phyloP scores from a whole-genome alignment of 2,329 filamentous ascomycete species.

The Amauroascus niger region DNA sequence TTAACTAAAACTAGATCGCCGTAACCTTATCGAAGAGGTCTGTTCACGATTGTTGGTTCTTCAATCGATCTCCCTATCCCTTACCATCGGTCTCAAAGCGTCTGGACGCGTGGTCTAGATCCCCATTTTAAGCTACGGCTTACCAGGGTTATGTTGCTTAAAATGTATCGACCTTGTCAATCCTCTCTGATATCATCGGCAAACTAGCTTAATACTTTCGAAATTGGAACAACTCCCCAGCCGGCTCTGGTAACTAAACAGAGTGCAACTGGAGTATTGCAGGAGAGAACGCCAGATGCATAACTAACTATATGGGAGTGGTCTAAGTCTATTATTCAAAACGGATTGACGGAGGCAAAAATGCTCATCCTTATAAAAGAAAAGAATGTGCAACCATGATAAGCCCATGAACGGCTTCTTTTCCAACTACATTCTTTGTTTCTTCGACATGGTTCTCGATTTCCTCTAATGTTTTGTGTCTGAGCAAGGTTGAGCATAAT shows the following conservation, averaged over 20 bases:
- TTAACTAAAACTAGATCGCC: not conserved
- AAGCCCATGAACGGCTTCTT: too few species aligned
- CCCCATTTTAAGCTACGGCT: not conserved
- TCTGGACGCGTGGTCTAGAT: not conserved
- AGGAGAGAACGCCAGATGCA: too few species aligned
- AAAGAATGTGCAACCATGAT: too few species aligned
- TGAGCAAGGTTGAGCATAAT: not conserved
- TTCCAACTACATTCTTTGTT: too few species aligned
- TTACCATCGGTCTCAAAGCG: not conserved
- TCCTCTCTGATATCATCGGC: not conserved
- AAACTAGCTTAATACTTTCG: not conserved
- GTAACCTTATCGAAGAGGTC: not conserved
- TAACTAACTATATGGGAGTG: too few species aligned
- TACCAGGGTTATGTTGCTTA: not conserved
- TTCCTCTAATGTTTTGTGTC: too few species aligned
- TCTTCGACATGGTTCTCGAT: too few species aligned
- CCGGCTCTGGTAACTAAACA: not conserved
- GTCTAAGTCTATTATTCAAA: not conserved
- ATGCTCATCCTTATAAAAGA: not conserved
- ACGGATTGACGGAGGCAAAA: not conserved
- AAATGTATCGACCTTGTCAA: not conserved
- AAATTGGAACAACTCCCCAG: not conserved
- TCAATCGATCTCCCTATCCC: not conserved
- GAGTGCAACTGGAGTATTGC: too few species aligned
- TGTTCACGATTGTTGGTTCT: not conserved